Evolutionary conservation across 495 filamentous ascomycete genomes (phyloP).

Genomic region (Aspergillus cavernicola): DNA sequence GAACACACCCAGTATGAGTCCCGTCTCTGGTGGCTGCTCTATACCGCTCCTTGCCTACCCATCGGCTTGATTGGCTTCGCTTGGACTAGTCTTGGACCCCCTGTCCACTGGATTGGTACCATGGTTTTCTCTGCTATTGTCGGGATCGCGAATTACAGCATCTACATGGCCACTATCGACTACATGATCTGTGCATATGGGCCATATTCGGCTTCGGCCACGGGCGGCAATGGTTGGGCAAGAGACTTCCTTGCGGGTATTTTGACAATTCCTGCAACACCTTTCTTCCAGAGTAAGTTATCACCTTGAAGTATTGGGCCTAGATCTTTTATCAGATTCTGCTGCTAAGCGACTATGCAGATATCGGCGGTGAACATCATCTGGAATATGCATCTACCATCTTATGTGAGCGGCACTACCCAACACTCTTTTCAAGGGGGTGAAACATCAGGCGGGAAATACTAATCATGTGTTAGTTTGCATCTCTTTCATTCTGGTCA

Average conservation of each 20-base stretch:
- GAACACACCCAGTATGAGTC: slow-evolving; percentile 59
- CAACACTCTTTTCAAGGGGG: too few relatives aligned
- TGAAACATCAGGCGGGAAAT: too few relatives aligned
- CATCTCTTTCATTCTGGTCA: slow-evolving; percentile 66
- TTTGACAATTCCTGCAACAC: slow-evolving; percentile 68
- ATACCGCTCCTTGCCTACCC: slow-evolving; percentile 52
- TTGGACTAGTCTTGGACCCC: slow-evolving; percentile 56
- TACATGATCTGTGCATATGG: slow-evolving; percentile 72
- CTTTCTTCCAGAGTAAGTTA: slow-evolving; percentile 54
- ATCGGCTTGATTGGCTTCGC: slow-evolving; percentile 62
- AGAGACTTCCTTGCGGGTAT: slow-evolving; percentile 82
- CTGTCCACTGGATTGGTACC: slow-evolving; percentile 60
- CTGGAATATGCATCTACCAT: slow-evolving; percentile 70
- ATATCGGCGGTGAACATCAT: slow-evolving; percentile 59
- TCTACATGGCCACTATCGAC: slow-evolving; percentile 75
- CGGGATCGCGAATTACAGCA: slow-evolving; percentile 65
- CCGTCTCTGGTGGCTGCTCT: slow-evolving; percentile 58
- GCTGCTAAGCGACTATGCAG: slow-evolving; percentile 20
- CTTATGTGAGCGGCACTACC: slow-evolving; percentile 42
- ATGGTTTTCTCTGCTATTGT: slow-evolving; percentile 63
- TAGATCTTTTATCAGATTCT: neutral
- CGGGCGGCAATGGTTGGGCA: slow-evolving; percentile 69
- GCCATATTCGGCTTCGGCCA: slow-evolving; percentile 68
- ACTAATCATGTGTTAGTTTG: slow-evolving; percentile 33
- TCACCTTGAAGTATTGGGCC: too few relatives aligned